A percentile compares a stretch with the other conserved stretches of the same genome.
Evolutionary conservation across 345 rosid species (phyloP).

Genomic region (Cardiospermum halicacabum): DNA sequence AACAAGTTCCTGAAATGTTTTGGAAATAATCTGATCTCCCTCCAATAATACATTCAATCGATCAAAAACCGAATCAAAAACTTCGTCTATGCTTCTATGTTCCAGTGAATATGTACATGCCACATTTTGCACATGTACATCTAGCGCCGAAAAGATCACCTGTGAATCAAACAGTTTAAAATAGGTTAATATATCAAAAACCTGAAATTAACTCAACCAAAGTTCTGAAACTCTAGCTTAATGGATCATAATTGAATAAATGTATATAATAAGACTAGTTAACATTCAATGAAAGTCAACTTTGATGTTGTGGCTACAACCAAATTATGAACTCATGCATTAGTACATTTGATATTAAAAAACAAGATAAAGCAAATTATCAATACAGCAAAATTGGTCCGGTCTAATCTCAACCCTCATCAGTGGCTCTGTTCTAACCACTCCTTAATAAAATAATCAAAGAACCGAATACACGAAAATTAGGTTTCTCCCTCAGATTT

Average conservation of each 20-base stretch:
- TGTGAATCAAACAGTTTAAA: slow-evolving; percentile 24
- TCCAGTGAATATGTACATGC: slow-evolving; percentile 60
- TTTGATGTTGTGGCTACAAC: not conserved
- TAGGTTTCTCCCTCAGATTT: not conserved
- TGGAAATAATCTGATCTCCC: slow-evolving; percentile 20
- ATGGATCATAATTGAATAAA: no score
- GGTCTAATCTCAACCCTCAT: not conserved
- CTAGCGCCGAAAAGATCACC: slow-evolving; percentile 63
- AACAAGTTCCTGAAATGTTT: slow-evolving; percentile 47
- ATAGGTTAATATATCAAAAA: not conserved
- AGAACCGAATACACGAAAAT: not conserved
- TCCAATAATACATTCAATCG: slow-evolving; percentile 34
- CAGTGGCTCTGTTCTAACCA: not conserved
- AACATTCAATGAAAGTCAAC: slow-evolving; percentile 11
- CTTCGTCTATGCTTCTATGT: slow-evolving; percentile 49
- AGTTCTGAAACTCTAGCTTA: no score
- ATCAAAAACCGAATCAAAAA: slow-evolving; percentile 38
- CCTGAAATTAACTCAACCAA: not conserved
- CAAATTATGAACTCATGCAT: not conserved
- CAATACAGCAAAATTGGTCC: not conserved
- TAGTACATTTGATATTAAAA: not conserved
- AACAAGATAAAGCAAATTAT: not conserved
- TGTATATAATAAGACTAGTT: not conserved
- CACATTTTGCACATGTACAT: slow-evolving; percentile 49
- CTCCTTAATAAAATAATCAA: not conserved